phyloP scores from a whole-genome alignment of 163 green algal genomes.

The Chlorella variabilis region DNA sequence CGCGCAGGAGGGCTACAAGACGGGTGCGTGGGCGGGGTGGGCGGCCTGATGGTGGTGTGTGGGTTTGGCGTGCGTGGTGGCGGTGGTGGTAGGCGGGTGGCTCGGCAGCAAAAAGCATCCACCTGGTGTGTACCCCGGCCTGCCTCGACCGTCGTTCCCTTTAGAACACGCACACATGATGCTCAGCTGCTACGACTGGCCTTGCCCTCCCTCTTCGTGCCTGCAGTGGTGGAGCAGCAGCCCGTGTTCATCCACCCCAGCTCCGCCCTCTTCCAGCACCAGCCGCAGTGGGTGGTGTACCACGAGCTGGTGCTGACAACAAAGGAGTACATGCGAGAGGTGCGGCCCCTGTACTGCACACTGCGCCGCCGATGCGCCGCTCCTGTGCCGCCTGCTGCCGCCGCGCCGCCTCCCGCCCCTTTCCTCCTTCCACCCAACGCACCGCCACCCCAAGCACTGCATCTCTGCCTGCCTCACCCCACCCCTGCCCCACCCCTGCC shows the following conservation, averaged over 20 bases:
- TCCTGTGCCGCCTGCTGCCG: too few relatives aligned
- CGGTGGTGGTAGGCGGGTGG: not conserved
- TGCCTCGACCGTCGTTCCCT: too few relatives aligned
- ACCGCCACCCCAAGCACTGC: too few relatives aligned
- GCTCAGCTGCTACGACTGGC: too few relatives aligned
- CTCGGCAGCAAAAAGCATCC: too few relatives aligned
- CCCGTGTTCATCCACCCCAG: slow-evolving; percentile 98
- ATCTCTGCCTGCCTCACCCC: not conserved
- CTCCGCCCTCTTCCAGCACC: slow-evolving; percentile 91
- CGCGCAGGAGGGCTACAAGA: slow-evolving; percentile 88
- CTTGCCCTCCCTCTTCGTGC: not conserved
- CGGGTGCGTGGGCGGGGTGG: slow-evolving; percentile 31
- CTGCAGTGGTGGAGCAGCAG: slow-evolving; percentile 93
- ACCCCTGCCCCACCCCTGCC: not conserved
- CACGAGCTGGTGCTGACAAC: slow-evolving; percentile 97
- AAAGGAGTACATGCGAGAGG: slow-evolving; percentile 85
- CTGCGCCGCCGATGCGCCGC: too few relatives aligned
- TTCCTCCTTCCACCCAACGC: too few relatives aligned
- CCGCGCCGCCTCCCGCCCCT: too few relatives aligned
- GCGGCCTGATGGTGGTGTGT: not conserved
- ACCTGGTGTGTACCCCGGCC: too few relatives aligned
- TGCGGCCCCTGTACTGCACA: slow-evolving; percentile 54
- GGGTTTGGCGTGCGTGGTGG: not conserved
- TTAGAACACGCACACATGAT: too few relatives aligned
- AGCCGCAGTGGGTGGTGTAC: slow-evolving; percentile 96